A percentile compares a stretch with the other conserved stretches of the same genome.
Evolutionary conservation across 352 stramenopile species (phyloP).

Genomic region (Globisporangium sylvaticum): DNA sequence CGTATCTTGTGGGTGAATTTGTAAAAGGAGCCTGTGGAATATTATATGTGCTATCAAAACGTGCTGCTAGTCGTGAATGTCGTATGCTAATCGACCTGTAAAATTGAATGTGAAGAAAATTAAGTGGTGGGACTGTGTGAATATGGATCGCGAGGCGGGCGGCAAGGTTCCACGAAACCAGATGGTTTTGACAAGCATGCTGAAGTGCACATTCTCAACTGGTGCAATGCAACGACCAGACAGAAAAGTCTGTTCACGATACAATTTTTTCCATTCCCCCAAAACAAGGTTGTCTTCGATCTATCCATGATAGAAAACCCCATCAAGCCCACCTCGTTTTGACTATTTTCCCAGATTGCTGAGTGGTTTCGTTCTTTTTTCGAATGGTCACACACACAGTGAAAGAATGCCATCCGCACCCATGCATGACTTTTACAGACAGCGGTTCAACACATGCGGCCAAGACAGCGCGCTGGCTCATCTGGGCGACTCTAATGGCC

Average conservation of each 20-base stretch:
- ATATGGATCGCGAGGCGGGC: neutral
- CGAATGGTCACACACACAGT: neutral
- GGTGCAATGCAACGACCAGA: neutral
- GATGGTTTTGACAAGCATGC: neutral
- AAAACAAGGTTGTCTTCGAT: neutral
- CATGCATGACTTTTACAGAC: neutral
- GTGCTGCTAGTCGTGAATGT: too few relatives aligned
- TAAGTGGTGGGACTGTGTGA: neutral
- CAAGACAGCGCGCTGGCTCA: neutral
- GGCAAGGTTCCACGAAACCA: neutral
- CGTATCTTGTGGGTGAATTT: neutral
- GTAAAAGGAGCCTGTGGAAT: neutral
- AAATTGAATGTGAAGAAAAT: neutral
- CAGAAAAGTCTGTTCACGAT: neutral
- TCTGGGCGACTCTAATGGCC: neutral
- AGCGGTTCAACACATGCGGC: neutral
- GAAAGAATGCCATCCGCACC: neutral
- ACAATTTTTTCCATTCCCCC: neutral
- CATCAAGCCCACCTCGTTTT: neutral
- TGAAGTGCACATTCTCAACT: neutral
- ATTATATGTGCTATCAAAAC: neutral
- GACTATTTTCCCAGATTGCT: neutral
- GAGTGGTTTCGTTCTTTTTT: conserved; percentile 1
- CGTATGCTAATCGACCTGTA: neutral
- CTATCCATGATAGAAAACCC: too few relatives aligned